Conservation (phyloP, 139 green algal species). For the Nannochloris sp. region DNA sequence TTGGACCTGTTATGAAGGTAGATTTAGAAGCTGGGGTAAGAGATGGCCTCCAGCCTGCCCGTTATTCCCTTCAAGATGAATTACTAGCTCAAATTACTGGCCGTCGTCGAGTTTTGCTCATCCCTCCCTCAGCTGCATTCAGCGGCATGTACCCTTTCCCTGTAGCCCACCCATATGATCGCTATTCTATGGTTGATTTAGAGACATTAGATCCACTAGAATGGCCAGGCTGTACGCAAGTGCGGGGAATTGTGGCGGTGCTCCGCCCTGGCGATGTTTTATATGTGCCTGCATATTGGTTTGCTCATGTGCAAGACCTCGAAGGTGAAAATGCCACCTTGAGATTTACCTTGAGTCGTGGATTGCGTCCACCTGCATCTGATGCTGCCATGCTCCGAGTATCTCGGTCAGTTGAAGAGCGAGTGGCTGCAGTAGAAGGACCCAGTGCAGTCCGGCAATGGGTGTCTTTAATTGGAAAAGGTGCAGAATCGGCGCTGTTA, state of each 20-base stretch:
- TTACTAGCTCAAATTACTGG: slow-evolving; percentile 53
- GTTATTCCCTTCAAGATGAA: slow-evolving; percentile 38
- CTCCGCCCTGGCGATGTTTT: slow-evolving; percentile 50
- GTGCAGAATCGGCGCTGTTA: slow-evolving; percentile 40
- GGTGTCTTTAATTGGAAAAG: slow-evolving; percentile 40
- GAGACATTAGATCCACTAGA: slow-evolving; percentile 34
- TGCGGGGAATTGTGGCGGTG: slow-evolving; percentile 29
- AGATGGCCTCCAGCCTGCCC: slow-evolving; percentile 40
- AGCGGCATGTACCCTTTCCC: slow-evolving; percentile 64
- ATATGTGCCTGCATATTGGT: slow-evolving; percentile 57
- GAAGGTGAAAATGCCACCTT: slow-evolving; percentile 20
- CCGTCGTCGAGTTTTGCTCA: slow-evolving; percentile 49
- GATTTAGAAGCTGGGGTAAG: slow-evolving; percentile 29
- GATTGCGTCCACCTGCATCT: neutral
- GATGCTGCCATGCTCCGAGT: slow-evolving; percentile 30
- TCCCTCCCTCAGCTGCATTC: slow-evolving; percentile 43
- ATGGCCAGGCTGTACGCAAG: slow-evolving; percentile 28
- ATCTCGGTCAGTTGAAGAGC: slow-evolving; percentile 40
- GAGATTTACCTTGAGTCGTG: slow-evolving; percentile 13
- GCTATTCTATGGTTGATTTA: slow-evolving; percentile 60
- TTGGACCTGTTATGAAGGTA: slow-evolving; percentile 17
- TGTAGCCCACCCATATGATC: slow-evolving; percentile 66
- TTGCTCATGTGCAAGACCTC: slow-evolving; percentile 42
- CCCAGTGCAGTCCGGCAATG: slow-evolving; percentile 35
- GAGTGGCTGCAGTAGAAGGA: slow-evolving; percentile 33